A percentile compares a stretch with the other conserved stretches of the same genome.
Evolutionary conservation across 108 stramenopile genomes (phyloP).

Genomic region (Ochromonas danica): DNA sequence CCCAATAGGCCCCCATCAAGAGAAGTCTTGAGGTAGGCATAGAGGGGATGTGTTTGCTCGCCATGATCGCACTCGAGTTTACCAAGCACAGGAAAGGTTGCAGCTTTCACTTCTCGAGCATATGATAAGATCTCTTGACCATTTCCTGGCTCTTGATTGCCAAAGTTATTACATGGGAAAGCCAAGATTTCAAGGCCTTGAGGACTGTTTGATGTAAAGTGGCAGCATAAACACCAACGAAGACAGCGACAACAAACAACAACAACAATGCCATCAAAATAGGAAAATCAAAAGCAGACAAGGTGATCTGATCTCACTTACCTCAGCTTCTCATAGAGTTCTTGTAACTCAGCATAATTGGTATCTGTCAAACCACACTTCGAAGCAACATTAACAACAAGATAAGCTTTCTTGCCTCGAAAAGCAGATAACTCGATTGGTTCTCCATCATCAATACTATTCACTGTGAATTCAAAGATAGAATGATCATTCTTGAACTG

Average conservation of each 20-base stretch:
- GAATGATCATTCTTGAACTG: too few relatives aligned
- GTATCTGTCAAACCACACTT: conserved; percentile 29
- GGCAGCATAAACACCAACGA: too few relatives aligned
- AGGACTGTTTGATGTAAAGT: background rate
- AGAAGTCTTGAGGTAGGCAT: conserved; percentile 45
- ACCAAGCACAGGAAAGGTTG: background rate
- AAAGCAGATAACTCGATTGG: background rate
- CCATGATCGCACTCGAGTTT: conserved; percentile 41
- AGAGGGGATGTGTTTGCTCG: conserved; percentile 48
- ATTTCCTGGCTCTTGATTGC: conserved; percentile 49
- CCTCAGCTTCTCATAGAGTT: conserved; percentile 1
- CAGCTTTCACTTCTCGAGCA: background rate
- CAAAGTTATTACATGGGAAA: conserved; percentile 68
- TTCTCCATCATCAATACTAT: conserved; percentile 4
- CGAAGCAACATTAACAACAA: conserved; percentile 31
- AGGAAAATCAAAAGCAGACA: too few relatives aligned
- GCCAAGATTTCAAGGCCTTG: conserved; percentile 54
- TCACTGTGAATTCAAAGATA: conserved; percentile 31
- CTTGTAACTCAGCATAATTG: conserved; percentile 10
- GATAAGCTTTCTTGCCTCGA: conserved; percentile 30
- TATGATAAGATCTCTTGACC: conserved; percentile 18
- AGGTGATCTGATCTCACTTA: too few relatives aligned
- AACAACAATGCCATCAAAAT: too few relatives aligned
- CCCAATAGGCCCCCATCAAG: background rate
- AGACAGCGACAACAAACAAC: too few relatives aligned